Base-by-base conservation (phyloP, 352 stramenopile genomes). In the Halophytophthora polymorphica region DNA sequence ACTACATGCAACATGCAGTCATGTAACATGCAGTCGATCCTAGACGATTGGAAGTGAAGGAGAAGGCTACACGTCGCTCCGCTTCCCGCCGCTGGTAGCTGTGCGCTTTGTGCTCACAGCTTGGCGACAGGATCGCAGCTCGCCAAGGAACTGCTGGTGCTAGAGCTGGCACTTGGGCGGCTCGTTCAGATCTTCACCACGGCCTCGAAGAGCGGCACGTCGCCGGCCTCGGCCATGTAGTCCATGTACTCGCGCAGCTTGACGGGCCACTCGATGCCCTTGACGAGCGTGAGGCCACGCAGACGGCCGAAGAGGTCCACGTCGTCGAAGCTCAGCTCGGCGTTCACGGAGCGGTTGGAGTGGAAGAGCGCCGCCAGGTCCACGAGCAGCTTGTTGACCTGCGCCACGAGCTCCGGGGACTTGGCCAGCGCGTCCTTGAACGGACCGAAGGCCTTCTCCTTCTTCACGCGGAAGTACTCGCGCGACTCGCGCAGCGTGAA, bases 211-310 rank as follows among this genome's bases (percentile, higher is more conserved):
- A 85, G 62, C 41, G 68, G 62, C 7, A 86, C 54, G 38, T 86
- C 69, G 1, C 60, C 61, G 14, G 45, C 47, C 44, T 68, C 52
- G 8, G 74, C 71, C 41, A 76, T 70, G 53, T 76, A 63, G 33
- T 77, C 65, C 17, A 83, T 52, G 61, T 76, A 83, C 15, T 56
- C 66, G 22, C 67, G 69, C 19, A 86, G 47, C 50, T 80, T 80
- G 25, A 53, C 12, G 17, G 74, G 74, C 64, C 69, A 86, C 50
- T 65, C 36, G 40, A 83, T 29, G 19, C 45, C 71, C 64, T 83
- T 83, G 39, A 86, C 60, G 15, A 86, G 67, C 38, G 71, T 86
- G 18, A 86, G 55, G 0, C 64, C 65, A 28, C 71, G 74, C 17
- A 86, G 49, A 43, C 61, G 60, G 4, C 63, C 59, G 22, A 86